A percentile compares a stretch with the other conserved stretches of the same genome.
These are phyloP conservation scores for Exophiala phaeomuriformis DNA, from an alignment of 2,329 filamentous ascomycete species.

Conservation along the genomic window DNA sequence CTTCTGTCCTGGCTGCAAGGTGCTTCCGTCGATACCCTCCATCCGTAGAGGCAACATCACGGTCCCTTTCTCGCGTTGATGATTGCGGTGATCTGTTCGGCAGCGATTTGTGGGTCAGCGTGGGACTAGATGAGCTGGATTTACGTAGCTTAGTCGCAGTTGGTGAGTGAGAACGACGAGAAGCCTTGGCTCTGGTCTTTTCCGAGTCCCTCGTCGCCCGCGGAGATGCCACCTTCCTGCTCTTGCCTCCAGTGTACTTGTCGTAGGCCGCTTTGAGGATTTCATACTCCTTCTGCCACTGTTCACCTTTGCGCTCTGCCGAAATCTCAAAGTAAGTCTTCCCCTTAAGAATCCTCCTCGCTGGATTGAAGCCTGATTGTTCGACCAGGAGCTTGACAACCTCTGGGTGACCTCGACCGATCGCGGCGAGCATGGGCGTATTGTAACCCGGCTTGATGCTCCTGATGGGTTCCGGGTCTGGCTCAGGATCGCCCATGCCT, in stretches of 20 bases:
- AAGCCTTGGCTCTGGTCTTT: constrained; percentile 33
- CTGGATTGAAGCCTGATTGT: constrained; percentile 75
- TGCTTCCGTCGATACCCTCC: constrained; percentile 13
- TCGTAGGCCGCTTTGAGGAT: constrained; percentile 62
- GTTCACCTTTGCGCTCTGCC: constrained; percentile 70
- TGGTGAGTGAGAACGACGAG: constrained; percentile 37
- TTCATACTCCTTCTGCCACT: constrained; percentile 82
- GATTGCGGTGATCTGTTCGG: constrained; percentile 18
- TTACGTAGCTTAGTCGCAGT: constrained; percentile 25
- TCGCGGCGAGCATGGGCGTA: constrained; percentile 89
- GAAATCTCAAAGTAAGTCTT: constrained; percentile 84
- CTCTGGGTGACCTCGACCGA: constrained; percentile 77
- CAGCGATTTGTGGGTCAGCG: constrained; percentile 21
- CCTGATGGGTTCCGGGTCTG: constrained; percentile 62
- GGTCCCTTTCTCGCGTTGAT: constrained; percentile 13
- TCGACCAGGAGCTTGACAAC: constrained; percentile 74
- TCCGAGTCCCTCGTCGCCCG: constrained; percentile 36
- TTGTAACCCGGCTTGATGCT: constrained; percentile 57
- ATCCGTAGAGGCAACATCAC: constrained; percentile 8
- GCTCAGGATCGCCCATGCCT: constrained; percentile 58
- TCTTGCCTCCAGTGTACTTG: constrained; percentile 30
- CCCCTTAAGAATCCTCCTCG: constrained; percentile 62
- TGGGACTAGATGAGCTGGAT: constrained; percentile 24
- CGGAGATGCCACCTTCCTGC: constrained; percentile 33
- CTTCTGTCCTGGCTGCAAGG: constrained; percentile 8